Percentiles rank a stretch among this genome's conserved stretches.
These are phyloP conservation scores for Hevea brasiliensis DNA, from an alignment of 345 rosid genomes.

Conservation along the genomic window DNA sequence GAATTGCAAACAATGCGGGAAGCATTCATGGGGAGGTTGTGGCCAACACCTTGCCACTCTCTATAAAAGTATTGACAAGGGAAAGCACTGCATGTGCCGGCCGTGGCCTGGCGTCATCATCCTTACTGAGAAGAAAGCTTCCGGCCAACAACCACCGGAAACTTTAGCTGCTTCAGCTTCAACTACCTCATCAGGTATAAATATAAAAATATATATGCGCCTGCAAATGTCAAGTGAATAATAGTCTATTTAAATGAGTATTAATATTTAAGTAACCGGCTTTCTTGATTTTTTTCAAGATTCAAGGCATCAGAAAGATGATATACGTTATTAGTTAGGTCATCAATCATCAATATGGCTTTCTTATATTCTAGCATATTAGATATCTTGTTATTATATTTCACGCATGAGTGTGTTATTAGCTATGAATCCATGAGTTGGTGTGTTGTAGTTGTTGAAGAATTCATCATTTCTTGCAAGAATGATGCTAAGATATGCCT, in stretches of 20 bases:
- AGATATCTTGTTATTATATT: neutral
- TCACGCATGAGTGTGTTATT: neutral
- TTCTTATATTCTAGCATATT: no score
- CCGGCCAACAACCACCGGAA: neutral
- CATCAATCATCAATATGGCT: no score
- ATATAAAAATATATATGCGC: no score
- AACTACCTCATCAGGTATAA: conserved; percentile 19
- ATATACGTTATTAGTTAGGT: neutral
- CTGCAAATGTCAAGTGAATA: neutral
- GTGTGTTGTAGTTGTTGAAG: neutral
- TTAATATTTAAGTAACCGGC: neutral
- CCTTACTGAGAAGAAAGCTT: conserved; percentile 5
- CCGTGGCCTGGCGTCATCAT: conserved; percentile 55
- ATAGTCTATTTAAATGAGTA: neutral
- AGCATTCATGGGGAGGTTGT: conserved; percentile 50
- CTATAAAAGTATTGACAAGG: conserved; percentile 45
- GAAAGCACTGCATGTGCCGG: conserved; percentile 52
- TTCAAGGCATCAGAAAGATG: neutral
- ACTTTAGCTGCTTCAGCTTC: conserved; percentile 2
- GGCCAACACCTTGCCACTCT: conserved; percentile 45
- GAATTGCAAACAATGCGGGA: conserved; percentile 49
- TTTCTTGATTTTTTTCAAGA: neutral
- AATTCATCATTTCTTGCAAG: neutral
- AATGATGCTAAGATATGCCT: neutral
- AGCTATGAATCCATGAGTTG: neutral